Percentiles rank a stretch among this genome's conserved stretches.
Evolutionary conservation across 345 rosid species (phyloP).

Genomic region (Sonneratia caseolaris): DNA sequence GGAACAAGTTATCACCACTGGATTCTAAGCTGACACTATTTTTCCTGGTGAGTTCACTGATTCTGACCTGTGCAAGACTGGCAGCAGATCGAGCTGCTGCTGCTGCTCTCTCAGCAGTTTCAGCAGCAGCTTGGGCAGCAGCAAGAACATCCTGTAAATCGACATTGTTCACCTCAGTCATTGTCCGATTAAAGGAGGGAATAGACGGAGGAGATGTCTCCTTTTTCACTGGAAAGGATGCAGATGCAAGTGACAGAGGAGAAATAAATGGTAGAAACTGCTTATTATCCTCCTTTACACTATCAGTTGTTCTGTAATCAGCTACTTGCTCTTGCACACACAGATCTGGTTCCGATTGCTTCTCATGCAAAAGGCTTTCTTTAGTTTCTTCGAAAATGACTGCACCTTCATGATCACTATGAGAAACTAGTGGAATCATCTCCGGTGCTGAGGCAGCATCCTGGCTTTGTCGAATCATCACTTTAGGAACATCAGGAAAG

Average conservation of each 20-base stretch:
- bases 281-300: slow-evolving; percentile 37
- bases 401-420: not conserved
- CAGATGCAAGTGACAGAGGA: slow-evolving; percentile 33
- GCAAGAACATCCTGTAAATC: slow-evolving; percentile 76
- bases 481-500: slow-evolving; percentile 73
- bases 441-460: slow-evolving; percentile 32
- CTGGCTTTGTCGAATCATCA: slow-evolving; percentile 28
- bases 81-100: slow-evolving; percentile 89
- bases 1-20: slow-evolving; percentile 54
- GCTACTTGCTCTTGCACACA: slow-evolving; percentile 19
- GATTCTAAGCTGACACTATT: slow-evolving; percentile 26
- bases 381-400: slow-evolving; percentile 6
- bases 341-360: slow-evolving; percentile 24
- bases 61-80: slow-evolving; percentile 78
- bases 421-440: slow-evolving; percentile 12
- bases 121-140: slow-evolving; percentile 92
- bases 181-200: slow-evolving; percentile 15
- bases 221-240: slow-evolving; percentile 2
- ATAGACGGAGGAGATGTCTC: slow-evolving; percentile 1
- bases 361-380: slow-evolving; percentile 19
- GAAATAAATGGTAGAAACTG: slow-evolving; percentile 54
- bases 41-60: slow-evolving; percentile 52
- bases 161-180: slow-evolving; percentile 32
- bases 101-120: slow-evolving; percentile 81
- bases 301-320: slow-evolving; percentile 21